A percentile compares a stretch with the other conserved stretches of the same genome.
phyloP scores from a whole-genome alignment of 148 eudicot species.

The Vaccinium corymbosum region DNA sequence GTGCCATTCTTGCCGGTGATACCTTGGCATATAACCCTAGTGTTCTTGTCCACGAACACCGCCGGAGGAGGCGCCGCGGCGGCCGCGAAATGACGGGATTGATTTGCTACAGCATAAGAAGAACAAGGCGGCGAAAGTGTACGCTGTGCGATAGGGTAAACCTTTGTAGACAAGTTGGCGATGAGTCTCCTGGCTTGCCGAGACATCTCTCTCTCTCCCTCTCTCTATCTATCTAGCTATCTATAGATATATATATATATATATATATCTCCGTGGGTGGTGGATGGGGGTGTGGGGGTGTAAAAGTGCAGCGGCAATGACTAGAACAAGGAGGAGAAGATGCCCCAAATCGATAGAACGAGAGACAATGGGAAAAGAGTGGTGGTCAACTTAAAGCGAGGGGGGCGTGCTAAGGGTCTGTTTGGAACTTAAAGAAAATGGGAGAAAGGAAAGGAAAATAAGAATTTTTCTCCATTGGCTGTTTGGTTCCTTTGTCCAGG shows the following conservation, averaged over 20 bases:
- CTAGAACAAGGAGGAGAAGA: background rate
- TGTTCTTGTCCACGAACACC: constrained; percentile 88
- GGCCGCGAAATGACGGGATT: constrained; percentile 56
- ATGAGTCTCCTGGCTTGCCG: constrained; percentile 38
- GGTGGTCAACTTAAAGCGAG: background rate
- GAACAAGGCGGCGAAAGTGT: background rate
- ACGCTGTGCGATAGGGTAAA: background rate
- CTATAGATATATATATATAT: too few relatives aligned
- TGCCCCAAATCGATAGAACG: background rate
- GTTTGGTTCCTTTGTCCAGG: too few relatives aligned
- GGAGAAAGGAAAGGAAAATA: too few relatives aligned
- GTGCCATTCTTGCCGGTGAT: constrained; percentile 94
- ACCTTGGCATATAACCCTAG: constrained; percentile 93
- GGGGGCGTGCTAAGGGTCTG: background rate
- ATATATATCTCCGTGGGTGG: too few relatives aligned
- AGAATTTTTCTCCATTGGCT: too few relatives aligned
- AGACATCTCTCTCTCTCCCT: constrained; percentile 23
- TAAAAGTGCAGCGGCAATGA: background rate
- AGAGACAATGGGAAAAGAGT: background rate
- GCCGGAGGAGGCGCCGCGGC: constrained; percentile 69
- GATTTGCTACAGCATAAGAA: constrained; percentile 23
- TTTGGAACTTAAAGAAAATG: too few relatives aligned
- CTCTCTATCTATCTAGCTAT: constrained; percentile 10
- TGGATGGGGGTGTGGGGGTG: background rate
- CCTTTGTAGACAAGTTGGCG: constrained; percentile 25